Evolutionary conservation across 108 stramenopile genomes (phyloP).

Genomic region (Skeletonema menzelii): DNA sequence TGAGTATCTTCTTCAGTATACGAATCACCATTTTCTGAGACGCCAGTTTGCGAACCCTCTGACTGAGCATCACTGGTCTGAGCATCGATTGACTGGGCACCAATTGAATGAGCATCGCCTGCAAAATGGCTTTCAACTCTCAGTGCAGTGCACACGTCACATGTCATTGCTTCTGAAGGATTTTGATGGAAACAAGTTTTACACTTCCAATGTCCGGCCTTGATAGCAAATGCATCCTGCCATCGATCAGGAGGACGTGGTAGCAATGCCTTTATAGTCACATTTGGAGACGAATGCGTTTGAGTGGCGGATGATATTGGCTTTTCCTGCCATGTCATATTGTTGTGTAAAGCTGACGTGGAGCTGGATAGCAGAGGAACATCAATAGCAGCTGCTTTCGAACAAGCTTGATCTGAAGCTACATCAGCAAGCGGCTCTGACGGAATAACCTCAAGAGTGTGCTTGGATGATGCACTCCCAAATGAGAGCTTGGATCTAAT

Average conservation of each 20-base stretch:
- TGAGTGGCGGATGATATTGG: background rate
- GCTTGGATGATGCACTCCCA: background rate
- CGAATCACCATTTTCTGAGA: background rate
- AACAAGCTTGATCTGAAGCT: background rate
- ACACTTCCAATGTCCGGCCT: slow-evolving; percentile 28
- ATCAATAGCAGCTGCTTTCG: background rate
- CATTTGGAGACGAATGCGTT: background rate
- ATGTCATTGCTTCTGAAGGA: slow-evolving; percentile 11
- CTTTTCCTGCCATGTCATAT: background rate
- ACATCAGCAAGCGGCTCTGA: background rate
- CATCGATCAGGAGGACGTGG: slow-evolving; percentile 13
- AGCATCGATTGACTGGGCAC: background rate
- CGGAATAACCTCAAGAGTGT: background rate
- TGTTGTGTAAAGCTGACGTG: background rate
- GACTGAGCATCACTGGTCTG: background rate
- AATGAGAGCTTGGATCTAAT: background rate
- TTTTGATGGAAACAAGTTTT: slow-evolving; percentile 15
- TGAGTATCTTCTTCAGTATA: background rate
- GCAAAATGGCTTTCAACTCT: background rate
- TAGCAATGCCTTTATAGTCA: slow-evolving; percentile 2
- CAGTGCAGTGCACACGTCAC: background rate
- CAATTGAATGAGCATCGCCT: background rate
- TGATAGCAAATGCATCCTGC: slow-evolving; percentile 14
- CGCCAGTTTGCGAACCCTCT: background rate
- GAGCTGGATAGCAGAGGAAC: background rate